Evolutionary conservation across 345 rosid genomes (phyloP), one percentile per base, ranked within the genome.

Genomic region (Arabidopsis thaliana): DNA sequence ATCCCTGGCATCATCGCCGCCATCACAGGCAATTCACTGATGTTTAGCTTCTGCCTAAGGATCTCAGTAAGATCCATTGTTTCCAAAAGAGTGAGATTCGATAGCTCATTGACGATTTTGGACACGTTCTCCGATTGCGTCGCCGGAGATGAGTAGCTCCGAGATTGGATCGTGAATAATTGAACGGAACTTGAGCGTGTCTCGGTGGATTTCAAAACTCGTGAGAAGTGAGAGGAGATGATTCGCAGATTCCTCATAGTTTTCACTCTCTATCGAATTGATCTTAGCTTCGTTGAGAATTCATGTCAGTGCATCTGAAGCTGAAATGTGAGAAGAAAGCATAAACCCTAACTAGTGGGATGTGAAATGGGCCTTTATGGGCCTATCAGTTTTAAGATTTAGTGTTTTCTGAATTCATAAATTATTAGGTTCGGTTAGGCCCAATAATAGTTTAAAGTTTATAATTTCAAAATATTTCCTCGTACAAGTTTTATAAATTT

Each of bases 1-100:
- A 86, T 86, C 30, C 98, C 98, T 0, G 97, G 97, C 93, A 94
- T 87, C 97, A 92, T 90, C 71, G 93, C 70, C 20, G 86, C 92
- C 97, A 94, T 92, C 46, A 77, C 77, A 33, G 97, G 99, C 91
- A 89, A 79, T 71, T 92, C 97, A 36, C 83, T 71, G 62, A 84
- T 59, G 32, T 75, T 84, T 60, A 95, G 49, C 81, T 85, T 92
- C 73, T 79, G 67, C 23, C 97, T 88, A 10, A 92, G 85, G 28
- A 84, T 71, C 59, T 95, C 96, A 7, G 87, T 77, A 23, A 95
- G 76, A 83, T 91, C 96, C 72, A 92, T 74, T 45, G 84, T 75
- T 69, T 94, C 98, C 1, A 91, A 87, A 2, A 94, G 87, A 7
- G 95, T 91, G 41, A 94, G 88, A 30, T 79, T 83, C 4, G 95